phyloP scores from a whole-genome alignment of 2,329 filamentous ascomycete genomes.

The Penicillium sclerotiorum region DNA sequence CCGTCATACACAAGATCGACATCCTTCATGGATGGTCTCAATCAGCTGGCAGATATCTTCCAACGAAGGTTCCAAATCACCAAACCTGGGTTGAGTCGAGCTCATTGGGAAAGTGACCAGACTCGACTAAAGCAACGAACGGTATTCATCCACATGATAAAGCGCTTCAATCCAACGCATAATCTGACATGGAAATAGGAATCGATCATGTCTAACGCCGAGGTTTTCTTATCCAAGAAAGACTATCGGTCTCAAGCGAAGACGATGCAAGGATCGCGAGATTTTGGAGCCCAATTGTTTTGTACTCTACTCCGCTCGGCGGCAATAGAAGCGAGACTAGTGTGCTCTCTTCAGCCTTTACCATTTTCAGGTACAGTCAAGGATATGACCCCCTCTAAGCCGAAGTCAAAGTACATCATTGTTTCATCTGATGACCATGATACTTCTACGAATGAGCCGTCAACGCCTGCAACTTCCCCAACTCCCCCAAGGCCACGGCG shows the following conservation, averaged over 20 bases:
- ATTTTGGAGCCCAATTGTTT: slow-evolving; percentile 87
- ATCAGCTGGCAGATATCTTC: slow-evolving; percentile 69
- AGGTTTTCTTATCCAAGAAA: slow-evolving; percentile 67
- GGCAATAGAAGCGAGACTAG: slow-evolving; percentile 78
- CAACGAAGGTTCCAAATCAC: slow-evolving; percentile 70
- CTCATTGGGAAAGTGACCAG: slow-evolving; percentile 74
- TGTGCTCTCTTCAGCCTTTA: slow-evolving; percentile 87
- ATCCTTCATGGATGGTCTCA: slow-evolving; percentile 77
- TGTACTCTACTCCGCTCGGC: slow-evolving; percentile 84
- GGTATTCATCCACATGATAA: slow-evolving; percentile 15
- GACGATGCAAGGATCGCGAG: slow-evolving; percentile 76
- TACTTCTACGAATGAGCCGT: slow-evolving; percentile 32
- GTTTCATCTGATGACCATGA: slow-evolving; percentile 39
- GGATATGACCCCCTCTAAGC: slow-evolving; percentile 47
- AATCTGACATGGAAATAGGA: slow-evolving; percentile 43
- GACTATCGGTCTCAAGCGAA: slow-evolving; percentile 75
- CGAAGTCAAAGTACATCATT: slow-evolving; percentile 39
- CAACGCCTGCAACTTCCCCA: slow-evolving; percentile 13
- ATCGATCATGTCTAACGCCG: slow-evolving; percentile 63
- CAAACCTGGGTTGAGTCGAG: slow-evolving; percentile 67
- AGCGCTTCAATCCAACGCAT: background rate
- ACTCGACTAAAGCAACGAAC: slow-evolving; percentile 62
- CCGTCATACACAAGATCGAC: slow-evolving; percentile 76
- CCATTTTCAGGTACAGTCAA: slow-evolving; percentile 61
- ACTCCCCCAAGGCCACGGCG: slow-evolving; percentile 29